Base-by-base conservation (phyloP, 495 filamentous ascomycete genomes). In the Aspergillus carlsbadensis region DNA sequence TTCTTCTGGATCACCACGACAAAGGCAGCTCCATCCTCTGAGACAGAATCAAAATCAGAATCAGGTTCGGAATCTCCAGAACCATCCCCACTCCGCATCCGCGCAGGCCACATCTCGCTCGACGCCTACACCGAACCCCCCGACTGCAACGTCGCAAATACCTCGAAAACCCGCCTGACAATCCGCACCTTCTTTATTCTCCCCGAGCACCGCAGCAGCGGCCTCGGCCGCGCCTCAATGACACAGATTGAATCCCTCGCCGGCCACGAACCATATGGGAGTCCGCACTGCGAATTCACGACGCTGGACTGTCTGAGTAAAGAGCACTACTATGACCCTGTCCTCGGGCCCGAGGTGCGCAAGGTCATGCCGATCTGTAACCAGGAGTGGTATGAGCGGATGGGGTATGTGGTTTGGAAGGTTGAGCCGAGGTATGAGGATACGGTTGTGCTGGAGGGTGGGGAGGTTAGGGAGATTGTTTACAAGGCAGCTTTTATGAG, bases 401-500 rank as follows among this genome's bases (percentile, higher is more conserved):
- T 57, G n/a, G 68, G 66, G 3, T 71, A 67, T 63, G 62, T 64
- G 1, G 54, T 24, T 14, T 70, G 68, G 68, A 70, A 67, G 62
- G 61, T 60, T 37, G 64, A 65, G 56, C 56, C 56, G 24, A 10
- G 59, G 18, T 64, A 64, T 40, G 51, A 60, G 17, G 56, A 58
- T 18, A 57, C 17, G 11, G 31, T 56, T 29, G 26, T 29, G 21
- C 31, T 57, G 10, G 59, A 65, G 56, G 61, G 61, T 18, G 43
- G 45, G 33, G 34, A 44, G 20, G 34, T 66, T 31, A 47, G 45
- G 37, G 34, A 44, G 15, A 36, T 67, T 24, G 17, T 11, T 8
- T 40, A 62, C 3, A 40, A 54, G 52, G 65, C 63, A 48, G 60
- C 56, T 2, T 66, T 66, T 50, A 65, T 70, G 65, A 56, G 53